phyloP scores from a whole-genome alignment of 2,329 filamentous ascomycete species.

The Aspergillus clavatus region DNA sequence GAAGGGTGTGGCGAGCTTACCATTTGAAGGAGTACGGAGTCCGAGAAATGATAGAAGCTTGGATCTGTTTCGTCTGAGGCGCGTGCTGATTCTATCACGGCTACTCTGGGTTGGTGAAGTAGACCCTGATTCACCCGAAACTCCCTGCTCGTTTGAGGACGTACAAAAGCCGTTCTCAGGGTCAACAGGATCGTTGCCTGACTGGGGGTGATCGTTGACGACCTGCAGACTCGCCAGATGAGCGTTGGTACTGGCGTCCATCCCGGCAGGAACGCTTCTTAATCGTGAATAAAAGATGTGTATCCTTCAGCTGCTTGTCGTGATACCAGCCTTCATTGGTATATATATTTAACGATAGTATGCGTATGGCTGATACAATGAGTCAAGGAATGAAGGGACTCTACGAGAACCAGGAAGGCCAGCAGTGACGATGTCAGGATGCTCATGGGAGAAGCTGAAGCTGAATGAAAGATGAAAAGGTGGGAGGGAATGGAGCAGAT shows the following conservation, averaged over 20 bases:
- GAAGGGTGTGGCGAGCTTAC: constrained; percentile 12
- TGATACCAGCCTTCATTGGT: neutral
- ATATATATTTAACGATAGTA: neutral
- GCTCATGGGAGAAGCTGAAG: neutral
- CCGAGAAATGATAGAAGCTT: constrained; percentile 35
- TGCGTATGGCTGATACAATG: neutral
- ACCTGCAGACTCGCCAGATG: neutral
- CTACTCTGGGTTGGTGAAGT: constrained; percentile 7
- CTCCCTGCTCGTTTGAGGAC: constrained; percentile 7
- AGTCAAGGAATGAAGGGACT: neutral
- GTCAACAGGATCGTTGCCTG: neutral
- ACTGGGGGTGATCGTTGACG: neutral
- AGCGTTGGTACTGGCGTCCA: neutral
- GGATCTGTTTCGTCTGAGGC: constrained; percentile 34
- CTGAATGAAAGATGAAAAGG: neutral
- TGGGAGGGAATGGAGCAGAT: neutral
- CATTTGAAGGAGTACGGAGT: constrained; percentile 23
- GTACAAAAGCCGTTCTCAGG: neutral
- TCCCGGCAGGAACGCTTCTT: neutral
- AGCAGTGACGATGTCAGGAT: neutral
- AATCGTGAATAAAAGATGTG: neutral
- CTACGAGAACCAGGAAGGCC: neutral
- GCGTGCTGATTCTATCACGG: constrained; percentile 26
- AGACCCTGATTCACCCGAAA: constrained; percentile 27
- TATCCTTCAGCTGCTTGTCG: neutral